Evolutionary conservation across 305 asterid species (phyloP), one percentile per base, ranked within the genome.

Genomic region (Solanum aculeatissimum): DNA sequence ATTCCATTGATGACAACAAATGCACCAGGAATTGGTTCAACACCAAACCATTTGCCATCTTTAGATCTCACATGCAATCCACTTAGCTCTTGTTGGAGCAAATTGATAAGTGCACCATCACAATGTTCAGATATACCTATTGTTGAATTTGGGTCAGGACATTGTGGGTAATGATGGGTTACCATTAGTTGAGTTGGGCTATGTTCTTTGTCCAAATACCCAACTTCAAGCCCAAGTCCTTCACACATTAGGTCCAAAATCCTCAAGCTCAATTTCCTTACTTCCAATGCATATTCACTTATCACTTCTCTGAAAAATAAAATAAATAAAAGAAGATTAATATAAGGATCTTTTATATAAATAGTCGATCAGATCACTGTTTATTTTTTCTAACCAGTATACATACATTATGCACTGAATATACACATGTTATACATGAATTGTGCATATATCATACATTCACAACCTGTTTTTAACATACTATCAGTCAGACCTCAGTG

Each of bases 1-100:
- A 83, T 49, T 19, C 80, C n/a, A 29, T 65, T 49, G 47, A 27
- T 66, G 38, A 83, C 49, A 5, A 32, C 85, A 83, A 83, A 23
- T 27, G 85, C 80, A 66, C 43, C 60, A 45, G 80, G 80, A 49
- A 83, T 68, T 19, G 85, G 69, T 27, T 83, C 69, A 51, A 83
- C 85, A 51, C 69, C 85, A 51, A 66, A 19, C 81, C 85, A 83
- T 51, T 49, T 55, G 12, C 85, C 85, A 83, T 83, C 43, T 14
- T 66, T 83, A 1, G 15, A 7, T 35, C 80, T 72, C 13, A 68
- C 80, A 49, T 83, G 85, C 85, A 68, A 45, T 1, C 81, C 85
- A 83, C 63, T 66, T 10, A 83, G 40, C 29, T 83, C 80, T 69
- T 83, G 85, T 40, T 83, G 85, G 0, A 83, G 19, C n/a, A 83